Conservation (phyloP, 305 asterid genomes). For the Fraxinus velutina region DNA sequence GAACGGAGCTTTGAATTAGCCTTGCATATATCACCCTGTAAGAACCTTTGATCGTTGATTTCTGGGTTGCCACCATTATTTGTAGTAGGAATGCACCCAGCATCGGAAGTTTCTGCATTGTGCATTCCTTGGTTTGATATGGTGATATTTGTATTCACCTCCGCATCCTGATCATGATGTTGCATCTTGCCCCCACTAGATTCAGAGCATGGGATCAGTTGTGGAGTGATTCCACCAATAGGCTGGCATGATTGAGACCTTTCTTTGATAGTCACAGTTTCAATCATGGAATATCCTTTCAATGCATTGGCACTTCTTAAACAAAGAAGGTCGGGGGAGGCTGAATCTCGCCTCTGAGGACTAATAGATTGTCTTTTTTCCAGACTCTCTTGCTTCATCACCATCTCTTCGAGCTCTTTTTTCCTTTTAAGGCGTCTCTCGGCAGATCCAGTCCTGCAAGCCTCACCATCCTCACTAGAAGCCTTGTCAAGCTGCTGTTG, state of each 20-base stretch:
- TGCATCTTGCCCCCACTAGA: conserved; percentile 16
- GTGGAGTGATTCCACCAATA: conserved; percentile 7
- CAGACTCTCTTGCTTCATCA: conserved; percentile 35
- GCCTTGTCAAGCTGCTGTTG: conserved; percentile 46
- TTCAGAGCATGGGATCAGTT: conserved; percentile 12
- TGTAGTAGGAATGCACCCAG: conserved; percentile 25
- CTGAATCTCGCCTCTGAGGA: conserved; percentile 52
- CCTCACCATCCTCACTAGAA: conserved; percentile 37
- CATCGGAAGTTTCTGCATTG: conserved; percentile 30
- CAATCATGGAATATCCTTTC: conserved; percentile 27
- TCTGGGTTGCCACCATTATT: conserved; percentile 25
- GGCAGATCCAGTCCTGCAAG: conserved; percentile 39
- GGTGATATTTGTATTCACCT: conserved; percentile 9
- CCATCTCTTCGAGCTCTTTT: conserved; percentile 46
- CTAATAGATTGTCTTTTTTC: conserved; percentile 55
- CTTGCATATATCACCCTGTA: conserved; percentile 25
- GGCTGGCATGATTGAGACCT: conserved; percentile 20
- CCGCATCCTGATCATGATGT: conserved; percentile 23
- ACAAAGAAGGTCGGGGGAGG: conserved; percentile 56
- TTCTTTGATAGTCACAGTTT: conserved; percentile 19
- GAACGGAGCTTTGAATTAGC: conserved; percentile 31
- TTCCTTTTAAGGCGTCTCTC: conserved; percentile 53
- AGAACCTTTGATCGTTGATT: conserved; percentile 25
- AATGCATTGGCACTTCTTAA: conserved; percentile 27
- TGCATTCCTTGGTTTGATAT: conserved; percentile 20